phyloP scores from a whole-genome alignment of 2,329 filamentous ascomycete species.

The Trichoderma sp. region DNA sequence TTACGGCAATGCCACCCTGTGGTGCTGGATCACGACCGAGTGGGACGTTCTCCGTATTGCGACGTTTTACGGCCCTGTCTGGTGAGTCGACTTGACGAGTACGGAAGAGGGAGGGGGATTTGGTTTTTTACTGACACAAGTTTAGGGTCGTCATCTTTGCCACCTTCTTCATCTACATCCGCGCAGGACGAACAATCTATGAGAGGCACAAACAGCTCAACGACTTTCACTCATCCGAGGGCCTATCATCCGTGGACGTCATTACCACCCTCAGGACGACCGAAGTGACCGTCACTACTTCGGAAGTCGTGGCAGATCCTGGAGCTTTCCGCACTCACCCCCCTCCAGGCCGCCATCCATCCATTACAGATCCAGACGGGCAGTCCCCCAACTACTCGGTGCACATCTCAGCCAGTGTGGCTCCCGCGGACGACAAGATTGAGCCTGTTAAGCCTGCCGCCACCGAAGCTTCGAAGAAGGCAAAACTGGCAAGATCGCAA shows the following conservation, averaged over 20 bases:
- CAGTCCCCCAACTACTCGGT: conserved; percentile 45
- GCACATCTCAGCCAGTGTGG: conserved; percentile 43
- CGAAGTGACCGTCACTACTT: conserved; percentile 61
- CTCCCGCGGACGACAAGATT: conserved; percentile 23
- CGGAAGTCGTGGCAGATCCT: conserved; percentile 31
- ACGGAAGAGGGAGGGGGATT: no score
- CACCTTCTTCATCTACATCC: conserved; percentile 63
- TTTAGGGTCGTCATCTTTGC: conserved; percentile 56
- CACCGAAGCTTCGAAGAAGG: background rate
- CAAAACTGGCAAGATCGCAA: background rate
- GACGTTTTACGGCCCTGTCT: conserved; percentile 71
- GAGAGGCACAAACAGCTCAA: conserved; percentile 61
- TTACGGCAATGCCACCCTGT: conserved; percentile 72
- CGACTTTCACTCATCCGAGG: conserved; percentile 49
- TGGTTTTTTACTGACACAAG: background rate
- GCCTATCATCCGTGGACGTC: conserved; percentile 42
- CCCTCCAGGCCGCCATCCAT: conserved; percentile 19
- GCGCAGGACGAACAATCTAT: conserved; percentile 65
- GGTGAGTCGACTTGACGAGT: conserved; percentile 44
- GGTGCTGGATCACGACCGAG: conserved; percentile 71
- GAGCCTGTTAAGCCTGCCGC: conserved; percentile 28
- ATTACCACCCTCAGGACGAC: conserved; percentile 55
- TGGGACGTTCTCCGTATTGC: conserved; percentile 72
- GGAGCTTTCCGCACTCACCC: conserved; percentile 26
- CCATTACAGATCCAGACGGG: conserved; percentile 10